A percentile compares a stretch with the other conserved stretches of the same genome.
Evolutionary conservation across 129 eudicot genomes (phyloP).

Genomic region (Chrysanthemum makinoi): DNA sequence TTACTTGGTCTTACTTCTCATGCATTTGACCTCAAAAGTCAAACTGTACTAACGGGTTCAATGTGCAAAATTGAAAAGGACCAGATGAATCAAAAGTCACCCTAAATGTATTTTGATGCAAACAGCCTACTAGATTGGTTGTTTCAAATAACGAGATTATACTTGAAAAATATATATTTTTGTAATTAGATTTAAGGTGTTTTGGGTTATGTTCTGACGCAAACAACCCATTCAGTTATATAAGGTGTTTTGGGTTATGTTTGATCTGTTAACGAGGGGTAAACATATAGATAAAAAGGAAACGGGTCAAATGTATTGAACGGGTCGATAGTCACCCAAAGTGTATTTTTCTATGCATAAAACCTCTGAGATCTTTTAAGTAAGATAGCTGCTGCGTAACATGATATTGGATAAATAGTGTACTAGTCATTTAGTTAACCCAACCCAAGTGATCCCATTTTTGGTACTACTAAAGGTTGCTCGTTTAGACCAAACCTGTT

Average conservation of each 20-base stretch:
- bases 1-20: background rate
- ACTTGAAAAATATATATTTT: background rate
- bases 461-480: background rate
- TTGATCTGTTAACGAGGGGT: background rate
- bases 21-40: conserved; percentile 1
- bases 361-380: background rate
- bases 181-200: background rate
- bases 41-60: background rate
- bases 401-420: background rate
- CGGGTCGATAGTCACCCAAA: background rate
- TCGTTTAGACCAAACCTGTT: background rate
- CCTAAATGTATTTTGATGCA: background rate
- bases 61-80: background rate
- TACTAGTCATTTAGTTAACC: background rate
- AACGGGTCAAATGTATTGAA: background rate
- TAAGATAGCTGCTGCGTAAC: background rate
- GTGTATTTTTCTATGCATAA: background rate
- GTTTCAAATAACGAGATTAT: background rate
- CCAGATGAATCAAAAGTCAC: background rate
- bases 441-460: background rate
- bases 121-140: background rate
- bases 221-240: background rate
- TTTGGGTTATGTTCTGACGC: background rate
- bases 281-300: background rate
- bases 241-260: background rate